Evolutionary conservation across 345 rosid species (phyloP).

Genomic region (Theobroma cacao): DNA sequence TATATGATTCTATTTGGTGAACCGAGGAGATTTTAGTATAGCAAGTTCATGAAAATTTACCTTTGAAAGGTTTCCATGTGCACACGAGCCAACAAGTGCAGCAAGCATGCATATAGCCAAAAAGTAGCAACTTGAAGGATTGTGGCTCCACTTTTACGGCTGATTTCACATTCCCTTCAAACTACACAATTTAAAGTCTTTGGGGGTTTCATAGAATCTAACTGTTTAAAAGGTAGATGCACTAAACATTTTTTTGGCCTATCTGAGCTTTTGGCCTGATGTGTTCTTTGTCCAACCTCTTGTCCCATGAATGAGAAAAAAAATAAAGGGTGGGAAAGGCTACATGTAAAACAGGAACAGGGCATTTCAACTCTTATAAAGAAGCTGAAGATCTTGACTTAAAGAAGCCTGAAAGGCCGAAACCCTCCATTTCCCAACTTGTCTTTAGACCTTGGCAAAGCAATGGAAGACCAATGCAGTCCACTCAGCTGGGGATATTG

Average conservation of each 20-base stretch:
- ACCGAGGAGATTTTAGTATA: neutral
- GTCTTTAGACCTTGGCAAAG: neutral
- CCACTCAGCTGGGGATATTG: constrained; percentile 33
- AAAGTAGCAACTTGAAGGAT: neutral
- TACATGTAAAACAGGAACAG: neutral
- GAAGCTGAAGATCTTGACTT: constrained; percentile 13
- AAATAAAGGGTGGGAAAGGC: constrained; percentile 1
- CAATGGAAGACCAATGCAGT: constrained; percentile 47
- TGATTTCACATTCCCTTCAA: constrained; percentile 28
- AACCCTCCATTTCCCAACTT: neutral
- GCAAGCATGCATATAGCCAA: constrained; percentile 7
- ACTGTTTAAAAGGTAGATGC: constrained; percentile 17
- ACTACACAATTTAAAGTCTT: neutral
- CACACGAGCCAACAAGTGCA: constrained; percentile 15
- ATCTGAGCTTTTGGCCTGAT: constrained; percentile 30
- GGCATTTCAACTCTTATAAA: constrained; percentile 23
- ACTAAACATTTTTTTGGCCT: constrained; percentile 12
- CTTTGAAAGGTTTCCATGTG: neutral
- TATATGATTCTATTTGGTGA: too few species aligned
- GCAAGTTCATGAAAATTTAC: neutral
- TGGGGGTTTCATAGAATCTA: constrained; percentile 5
- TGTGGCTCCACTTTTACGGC: constrained; percentile 20
- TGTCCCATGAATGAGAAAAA: constrained; percentile 25
- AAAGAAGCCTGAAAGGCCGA: neutral
- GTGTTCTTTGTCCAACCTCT: constrained; percentile 25